phyloP scores from a whole-genome alignment of 208 protist genomes.

The Wallacemonas collosoma region DNA sequence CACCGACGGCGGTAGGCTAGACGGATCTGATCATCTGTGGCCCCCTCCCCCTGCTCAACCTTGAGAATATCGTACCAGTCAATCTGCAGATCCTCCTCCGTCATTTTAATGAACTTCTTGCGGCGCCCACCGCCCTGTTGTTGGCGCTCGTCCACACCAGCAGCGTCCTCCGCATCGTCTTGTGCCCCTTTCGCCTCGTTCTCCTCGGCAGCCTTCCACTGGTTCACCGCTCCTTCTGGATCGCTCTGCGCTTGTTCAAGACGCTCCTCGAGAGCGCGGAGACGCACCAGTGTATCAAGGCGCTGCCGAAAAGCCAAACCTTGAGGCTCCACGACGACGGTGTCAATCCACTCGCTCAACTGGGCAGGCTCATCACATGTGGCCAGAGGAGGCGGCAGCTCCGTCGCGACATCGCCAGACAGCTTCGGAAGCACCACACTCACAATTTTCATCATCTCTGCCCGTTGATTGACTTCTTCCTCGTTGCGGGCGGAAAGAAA shows the following conservation, averaged over 20 bases:
- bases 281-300: slow-evolving; percentile 34
- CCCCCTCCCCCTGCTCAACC: slow-evolving; percentile 54
- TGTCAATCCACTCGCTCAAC: slow-evolving; percentile 26
- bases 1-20: slow-evolving; percentile 92
- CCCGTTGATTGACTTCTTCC: slow-evolving; percentile 8
- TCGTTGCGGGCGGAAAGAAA: slow-evolving; percentile 13
- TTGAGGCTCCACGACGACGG: slow-evolving; percentile 30
- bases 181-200: slow-evolving; percentile 24
- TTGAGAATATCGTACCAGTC: slow-evolving; percentile 91
- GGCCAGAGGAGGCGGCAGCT: neutral
- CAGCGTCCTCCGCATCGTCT: slow-evolving; percentile 31
- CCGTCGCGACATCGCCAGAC: neutral
- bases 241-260: slow-evolving; percentile 49
- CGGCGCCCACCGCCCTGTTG: slow-evolving; percentile 39
- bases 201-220: slow-evolving; percentile 25
- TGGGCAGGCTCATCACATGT: slow-evolving; percentile 1
- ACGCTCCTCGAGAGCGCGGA: slow-evolving; percentile 49
- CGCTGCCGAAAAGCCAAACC: slow-evolving; percentile 56
- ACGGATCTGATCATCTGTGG: slow-evolving; percentile 75
- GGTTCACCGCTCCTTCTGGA: slow-evolving; percentile 33
- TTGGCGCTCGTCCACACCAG: slow-evolving; percentile 21
- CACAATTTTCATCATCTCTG: slow-evolving; percentile 13
- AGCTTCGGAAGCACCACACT: slow-evolving; percentile 9
- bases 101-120: slow-evolving; percentile 79
- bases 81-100: slow-evolving; percentile 71